phyloP scores from a whole-genome alignment of 352 stramenopile species.

The Peronosclerospora sorghi region DNA sequence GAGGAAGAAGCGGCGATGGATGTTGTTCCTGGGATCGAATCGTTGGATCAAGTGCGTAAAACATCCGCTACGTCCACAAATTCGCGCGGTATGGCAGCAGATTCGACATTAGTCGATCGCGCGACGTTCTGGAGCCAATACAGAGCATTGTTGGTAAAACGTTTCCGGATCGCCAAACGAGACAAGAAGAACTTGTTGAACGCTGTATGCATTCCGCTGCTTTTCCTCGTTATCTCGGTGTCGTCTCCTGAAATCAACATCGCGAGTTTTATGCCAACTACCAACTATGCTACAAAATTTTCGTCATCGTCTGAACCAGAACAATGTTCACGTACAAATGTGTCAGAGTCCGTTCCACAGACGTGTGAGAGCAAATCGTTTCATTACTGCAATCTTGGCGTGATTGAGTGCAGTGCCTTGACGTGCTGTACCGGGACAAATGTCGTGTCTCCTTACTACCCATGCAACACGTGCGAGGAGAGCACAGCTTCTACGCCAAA shows the following conservation, averaged over 20 bases:
- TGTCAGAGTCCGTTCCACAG: conserved; percentile 11
- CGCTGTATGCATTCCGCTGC: conserved; percentile 42
- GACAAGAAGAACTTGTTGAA: conserved; percentile 57
- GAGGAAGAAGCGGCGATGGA: conserved; percentile 21
- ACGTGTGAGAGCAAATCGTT: conserved; percentile 21
- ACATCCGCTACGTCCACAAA: conserved; percentile 27
- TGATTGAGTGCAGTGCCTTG: conserved; percentile 32
- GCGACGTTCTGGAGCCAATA: conserved; percentile 37
- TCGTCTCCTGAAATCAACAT: conserved; percentile 47
- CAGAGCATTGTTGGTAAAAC: conserved; percentile 38
- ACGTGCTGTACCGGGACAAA: conserved; percentile 33
- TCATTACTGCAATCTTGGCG: conserved; percentile 31
- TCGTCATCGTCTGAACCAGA: conserved; percentile 16
- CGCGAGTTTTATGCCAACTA: conserved; percentile 32
- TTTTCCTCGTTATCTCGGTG: conserved; percentile 44
- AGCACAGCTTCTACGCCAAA: conserved; percentile 13
- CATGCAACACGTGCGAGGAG: conserved; percentile 25
- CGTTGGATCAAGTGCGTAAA: conserved; percentile 23
- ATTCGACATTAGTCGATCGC: conserved; percentile 10
- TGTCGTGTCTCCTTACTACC: conserved; percentile 30
- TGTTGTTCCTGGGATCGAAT: conserved; percentile 11
- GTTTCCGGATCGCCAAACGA: conserved; percentile 44
- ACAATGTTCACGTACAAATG: conserved; percentile 16
- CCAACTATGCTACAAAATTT: conserved; percentile 14
- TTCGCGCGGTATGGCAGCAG: conserved; percentile 13